These are phyloP conservation scores for Gloeopeniophorella convolvens DNA, from an alignment of 768 basidiomycete genomes.

Conservation along the genomic window DNA sequence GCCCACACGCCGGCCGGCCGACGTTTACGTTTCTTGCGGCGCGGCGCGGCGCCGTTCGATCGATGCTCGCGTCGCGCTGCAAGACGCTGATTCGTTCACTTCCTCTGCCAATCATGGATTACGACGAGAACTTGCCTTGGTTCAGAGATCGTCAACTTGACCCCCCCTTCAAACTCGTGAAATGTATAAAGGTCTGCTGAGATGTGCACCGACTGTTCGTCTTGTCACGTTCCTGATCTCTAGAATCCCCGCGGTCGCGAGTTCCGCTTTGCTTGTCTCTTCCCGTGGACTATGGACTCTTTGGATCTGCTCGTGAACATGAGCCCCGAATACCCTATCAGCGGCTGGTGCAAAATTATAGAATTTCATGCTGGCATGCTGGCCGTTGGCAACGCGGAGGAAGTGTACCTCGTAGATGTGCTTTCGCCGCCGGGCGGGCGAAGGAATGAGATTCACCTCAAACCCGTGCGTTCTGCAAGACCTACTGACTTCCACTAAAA, in stretches of 20 bases:
- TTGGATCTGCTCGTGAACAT: neutral
- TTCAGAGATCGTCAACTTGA: slow-evolving; percentile 30
- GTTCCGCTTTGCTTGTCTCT: slow-evolving; percentile 22
- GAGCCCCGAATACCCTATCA: neutral
- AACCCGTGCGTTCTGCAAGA: slow-evolving; percentile 5
- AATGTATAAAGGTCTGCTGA: slow-evolving; percentile 40
- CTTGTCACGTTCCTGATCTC: slow-evolving; percentile 29
- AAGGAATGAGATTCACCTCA: slow-evolving; percentile 9
- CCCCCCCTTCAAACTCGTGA: slow-evolving; percentile 37
- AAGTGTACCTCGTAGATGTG: slow-evolving; percentile 9
- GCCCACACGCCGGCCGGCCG: slow-evolving; percentile 5
- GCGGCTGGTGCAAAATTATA: slow-evolving; percentile 6
- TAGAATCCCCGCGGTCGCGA: slow-evolving; percentile 42
- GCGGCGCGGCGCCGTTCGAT: no score
- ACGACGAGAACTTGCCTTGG: slow-evolving; percentile 20
- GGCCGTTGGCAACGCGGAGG: slow-evolving; percentile 10
- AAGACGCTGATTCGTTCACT: no score
- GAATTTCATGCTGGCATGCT: neutral
- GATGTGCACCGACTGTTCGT: neutral
- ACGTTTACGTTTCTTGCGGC: slow-evolving; percentile 1
- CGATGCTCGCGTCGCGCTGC: no score
- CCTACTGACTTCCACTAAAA: neutral
- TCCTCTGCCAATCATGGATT: slow-evolving; percentile 7
- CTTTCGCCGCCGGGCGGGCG: slow-evolving; percentile 4
- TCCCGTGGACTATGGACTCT: slow-evolving; percentile 16